phyloP scores from a whole-genome alignment of 768 basidiomycete species.

The Phaeotremella fagi region DNA sequence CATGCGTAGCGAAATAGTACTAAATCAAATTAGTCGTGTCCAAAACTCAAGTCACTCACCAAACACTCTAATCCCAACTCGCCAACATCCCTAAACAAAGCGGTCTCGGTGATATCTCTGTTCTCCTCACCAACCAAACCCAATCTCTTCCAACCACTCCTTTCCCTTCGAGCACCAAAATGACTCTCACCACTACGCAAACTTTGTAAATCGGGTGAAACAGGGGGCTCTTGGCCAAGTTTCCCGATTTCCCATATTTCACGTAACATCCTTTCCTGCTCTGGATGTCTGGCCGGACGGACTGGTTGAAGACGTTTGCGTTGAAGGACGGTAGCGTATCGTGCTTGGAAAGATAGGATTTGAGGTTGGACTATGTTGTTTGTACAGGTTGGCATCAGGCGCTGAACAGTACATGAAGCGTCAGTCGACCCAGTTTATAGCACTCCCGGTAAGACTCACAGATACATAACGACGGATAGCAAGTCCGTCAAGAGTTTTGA shows the following conservation, averaged over 20 bases:
- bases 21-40: slow-evolving; percentile 6
- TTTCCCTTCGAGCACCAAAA: slow-evolving; percentile 7
- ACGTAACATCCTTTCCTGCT: slow-evolving; percentile 33
- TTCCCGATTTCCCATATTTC: slow-evolving; percentile 29
- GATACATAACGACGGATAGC: slow-evolving; percentile 27
- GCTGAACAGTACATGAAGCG: slow-evolving; percentile 8
- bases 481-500: slow-evolving; percentile 24
- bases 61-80: slow-evolving; percentile 37
- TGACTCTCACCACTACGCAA: not conserved
- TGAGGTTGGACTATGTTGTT: slow-evolving; percentile 38
- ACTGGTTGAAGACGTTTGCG: slow-evolving; percentile 18
- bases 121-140: slow-evolving; percentile 21
- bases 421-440: not conserved
- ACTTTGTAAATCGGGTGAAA: too few relatives aligned
- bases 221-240: slow-evolving; percentile 5
- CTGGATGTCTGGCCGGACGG: slow-evolving; percentile 17
- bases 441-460: slow-evolving; percentile 8
- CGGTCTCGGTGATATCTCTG: slow-evolving; percentile 16
- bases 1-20: slow-evolving; percentile 36
- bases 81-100: slow-evolving; percentile 37
- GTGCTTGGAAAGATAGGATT: slow-evolving; percentile 37
- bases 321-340: slow-evolving; percentile 32
- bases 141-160: slow-evolving; percentile 29
- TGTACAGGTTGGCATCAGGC: slow-evolving; percentile 29
- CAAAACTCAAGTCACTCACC: slow-evolving; percentile 12